These are phyloP conservation scores for Lyophyllum semitale DNA, from an alignment of 768 basidiomycete species.

Conservation along the genomic window DNA sequence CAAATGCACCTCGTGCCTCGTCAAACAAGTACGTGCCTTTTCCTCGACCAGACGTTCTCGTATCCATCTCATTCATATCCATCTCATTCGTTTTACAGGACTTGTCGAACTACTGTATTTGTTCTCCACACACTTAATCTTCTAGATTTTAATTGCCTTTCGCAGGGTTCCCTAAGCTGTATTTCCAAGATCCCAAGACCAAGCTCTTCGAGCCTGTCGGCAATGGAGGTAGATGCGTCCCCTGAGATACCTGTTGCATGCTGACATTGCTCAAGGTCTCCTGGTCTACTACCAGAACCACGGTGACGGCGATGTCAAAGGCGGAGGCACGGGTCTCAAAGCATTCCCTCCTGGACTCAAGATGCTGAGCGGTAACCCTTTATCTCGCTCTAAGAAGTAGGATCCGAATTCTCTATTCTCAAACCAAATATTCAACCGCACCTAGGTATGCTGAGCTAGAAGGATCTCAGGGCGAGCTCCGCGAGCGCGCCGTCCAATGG, in stretches of 20 bases:
- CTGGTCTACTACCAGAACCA: slow-evolving; percentile 45
- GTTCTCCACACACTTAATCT: neutral
- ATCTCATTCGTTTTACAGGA: slow-evolving; percentile 25
- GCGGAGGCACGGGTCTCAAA: slow-evolving; percentile 41
- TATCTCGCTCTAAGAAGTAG: slow-evolving; percentile 36
- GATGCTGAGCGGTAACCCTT: slow-evolving; percentile 44
- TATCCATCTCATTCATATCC: too few relatives aligned
- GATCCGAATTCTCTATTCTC: neutral
- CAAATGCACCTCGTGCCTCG: slow-evolving; percentile 38
- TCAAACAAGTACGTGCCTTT: slow-evolving; percentile 26
- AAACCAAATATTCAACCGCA: neutral
- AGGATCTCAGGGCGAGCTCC: slow-evolving; percentile 41
- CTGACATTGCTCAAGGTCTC: slow-evolving; percentile 25
- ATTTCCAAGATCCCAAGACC: slow-evolving; percentile 41
- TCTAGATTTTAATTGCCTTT: neutral
- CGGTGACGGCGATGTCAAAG: slow-evolving; percentile 34
- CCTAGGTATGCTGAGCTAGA: slow-evolving; percentile 27
- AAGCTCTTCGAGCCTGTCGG: slow-evolving; percentile 36
- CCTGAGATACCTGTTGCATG: neutral
- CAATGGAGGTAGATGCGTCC: slow-evolving; percentile 32
- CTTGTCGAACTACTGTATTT: slow-evolving; percentile 40
- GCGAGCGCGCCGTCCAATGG: slow-evolving; percentile 40
- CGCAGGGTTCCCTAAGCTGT: slow-evolving; percentile 43
- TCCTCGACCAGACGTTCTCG: neutral
- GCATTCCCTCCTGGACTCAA: slow-evolving; percentile 45